Base-by-base conservation (phyloP, 2,329 filamentous ascomycete species). In the Mollisiaceae sp. region DNA sequence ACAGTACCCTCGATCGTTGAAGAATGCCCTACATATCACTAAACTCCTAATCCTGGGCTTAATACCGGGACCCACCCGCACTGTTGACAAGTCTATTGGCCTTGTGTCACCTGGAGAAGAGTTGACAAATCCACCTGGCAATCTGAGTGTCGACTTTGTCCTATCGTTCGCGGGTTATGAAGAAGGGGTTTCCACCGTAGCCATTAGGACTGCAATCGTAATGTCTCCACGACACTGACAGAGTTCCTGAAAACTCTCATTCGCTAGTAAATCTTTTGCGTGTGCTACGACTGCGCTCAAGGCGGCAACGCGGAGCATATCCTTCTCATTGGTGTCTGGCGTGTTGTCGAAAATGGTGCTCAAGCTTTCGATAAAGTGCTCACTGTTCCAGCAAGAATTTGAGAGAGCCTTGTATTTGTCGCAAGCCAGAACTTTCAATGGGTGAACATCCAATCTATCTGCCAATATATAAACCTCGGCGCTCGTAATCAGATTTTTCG, bases 391-490 rank as follows among this genome's bases (percentile, higher is more conserved):
- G 50, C 32, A 54, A 12, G 12, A 32, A 20, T 8, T 2, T 3
- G 22, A 32, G 12, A 54, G 50, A 8, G 50, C 50, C 24, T 35
- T 38, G 47, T 63, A 71, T 18, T 69, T 71, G 22, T 56, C 38
- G 18, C 41, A 61, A 12, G 71, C 65, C 12, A 67, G 47, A 1
- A n/a, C 12, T 39, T 71, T 72, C 18, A 72, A 36, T 6, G 14
- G 59, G 8, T 60, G 58, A 1, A 73, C 63, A 20, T 68, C 65
- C 18, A 67, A 70, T 50, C 69, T 67, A 27, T 72, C 70, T 3
- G 66, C 71, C 4, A 70, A 63, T 11, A 69, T 65, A 39, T 69
- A 73, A 12, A 71, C 62, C 8, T 65, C 66, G 4, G 61, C 50
- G 8, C 12, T 24, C 8, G 50, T 35, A 6, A 32, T 14, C 9